Conservation (phyloP, 495 filamentous ascomycete species). For the Oidiodendron maius region DNA sequence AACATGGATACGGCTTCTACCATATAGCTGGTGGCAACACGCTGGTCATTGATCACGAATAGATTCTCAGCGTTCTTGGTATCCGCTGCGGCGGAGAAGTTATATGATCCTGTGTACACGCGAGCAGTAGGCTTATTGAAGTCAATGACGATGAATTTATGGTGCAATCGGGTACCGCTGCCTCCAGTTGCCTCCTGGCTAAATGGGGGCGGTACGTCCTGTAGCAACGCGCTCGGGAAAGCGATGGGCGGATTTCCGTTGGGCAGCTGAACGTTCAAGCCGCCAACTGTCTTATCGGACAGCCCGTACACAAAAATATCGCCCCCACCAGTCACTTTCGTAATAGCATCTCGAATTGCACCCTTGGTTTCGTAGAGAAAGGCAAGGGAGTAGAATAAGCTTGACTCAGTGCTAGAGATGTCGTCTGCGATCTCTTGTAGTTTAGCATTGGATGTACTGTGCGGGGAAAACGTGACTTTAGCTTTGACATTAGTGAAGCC, state of each 20-base stretch:
- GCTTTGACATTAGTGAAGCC: conserved; percentile 12
- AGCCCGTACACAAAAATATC: conserved; percentile 13
- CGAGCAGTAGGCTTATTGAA: conserved; percentile 14
- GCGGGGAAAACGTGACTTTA: conserved; percentile 13
- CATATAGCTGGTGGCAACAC: conserved; percentile 14
- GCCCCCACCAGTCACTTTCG: conserved; percentile 8
- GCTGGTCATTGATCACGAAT: conserved; percentile 11
- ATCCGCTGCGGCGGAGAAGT: conserved; percentile 14
- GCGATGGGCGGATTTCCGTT: conserved; percentile 13
- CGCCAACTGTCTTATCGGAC: conserved; percentile 12
- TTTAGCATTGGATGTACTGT: conserved; percentile 9
- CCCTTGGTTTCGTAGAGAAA: conserved; percentile 15
- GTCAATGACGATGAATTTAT: conserved; percentile 14
- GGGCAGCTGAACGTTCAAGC: conserved; percentile 12
- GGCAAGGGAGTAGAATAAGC: conserved; percentile 14
- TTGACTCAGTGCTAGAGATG: conserved; percentile 10
- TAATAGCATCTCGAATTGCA: conserved; percentile 11
- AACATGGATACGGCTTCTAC: conserved; percentile 12
- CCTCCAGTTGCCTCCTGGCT: conserved; percentile 9
- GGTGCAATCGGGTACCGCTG: conserved; percentile 14
- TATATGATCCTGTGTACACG: conserved; percentile 13
- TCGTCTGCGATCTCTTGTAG: conserved; percentile 12
- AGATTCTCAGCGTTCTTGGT: conserved; percentile 12
- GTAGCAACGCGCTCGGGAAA: conserved; percentile 9
- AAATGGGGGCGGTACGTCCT: conserved; percentile 8